phyloP scores from a whole-genome alignment of 2,329 filamentous ascomycete genomes.

The Verticillium klebahnii region DNA sequence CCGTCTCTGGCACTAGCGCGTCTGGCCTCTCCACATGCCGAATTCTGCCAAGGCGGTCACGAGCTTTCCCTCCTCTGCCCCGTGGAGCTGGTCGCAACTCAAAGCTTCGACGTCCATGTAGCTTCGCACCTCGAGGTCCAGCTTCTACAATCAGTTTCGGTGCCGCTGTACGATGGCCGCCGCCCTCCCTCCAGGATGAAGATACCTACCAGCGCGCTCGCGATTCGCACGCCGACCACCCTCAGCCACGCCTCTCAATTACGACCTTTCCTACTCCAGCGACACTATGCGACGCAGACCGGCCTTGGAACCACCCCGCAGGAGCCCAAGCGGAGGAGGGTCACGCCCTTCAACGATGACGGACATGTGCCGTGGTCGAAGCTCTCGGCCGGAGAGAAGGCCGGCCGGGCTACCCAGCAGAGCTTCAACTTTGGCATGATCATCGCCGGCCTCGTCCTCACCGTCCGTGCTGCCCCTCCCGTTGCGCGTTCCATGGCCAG shows the following conservation, averaged over 20 bases:
- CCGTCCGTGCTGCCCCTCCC: constrained; percentile 44
- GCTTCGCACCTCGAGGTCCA: background rate
- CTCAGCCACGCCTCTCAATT: constrained; percentile 21
- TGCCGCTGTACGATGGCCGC: constrained; percentile 29
- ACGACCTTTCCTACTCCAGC: constrained; percentile 32
- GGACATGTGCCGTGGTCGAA: constrained; percentile 77
- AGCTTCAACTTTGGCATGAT: constrained; percentile 83
- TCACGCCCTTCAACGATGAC: constrained; percentile 84
- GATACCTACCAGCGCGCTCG: constrained; percentile 30
- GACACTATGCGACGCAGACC: constrained; percentile 57
- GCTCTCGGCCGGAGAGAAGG: constrained; percentile 72
- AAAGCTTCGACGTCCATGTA: constrained; percentile 2
- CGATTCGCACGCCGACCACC: constrained; percentile 23
- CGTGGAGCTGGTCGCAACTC: constrained; percentile 4
- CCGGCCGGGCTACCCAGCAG: constrained; percentile 81
- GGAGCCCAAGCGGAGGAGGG: constrained; percentile 55
- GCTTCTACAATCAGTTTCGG: constrained; percentile 1
- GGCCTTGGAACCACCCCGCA: constrained; percentile 31
- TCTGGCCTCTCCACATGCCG: background rate
- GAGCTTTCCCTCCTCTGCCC: background rate
- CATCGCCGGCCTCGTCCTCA: constrained; percentile 67
- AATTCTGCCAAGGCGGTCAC: constrained; percentile 34
- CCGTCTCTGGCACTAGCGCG: background rate
- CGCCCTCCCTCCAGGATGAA: constrained; percentile 42
- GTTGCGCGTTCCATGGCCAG: background rate